Evolutionary conservation across 306 rosid species (phyloP).

Genomic region (Phaseolus lunatus): DNA sequence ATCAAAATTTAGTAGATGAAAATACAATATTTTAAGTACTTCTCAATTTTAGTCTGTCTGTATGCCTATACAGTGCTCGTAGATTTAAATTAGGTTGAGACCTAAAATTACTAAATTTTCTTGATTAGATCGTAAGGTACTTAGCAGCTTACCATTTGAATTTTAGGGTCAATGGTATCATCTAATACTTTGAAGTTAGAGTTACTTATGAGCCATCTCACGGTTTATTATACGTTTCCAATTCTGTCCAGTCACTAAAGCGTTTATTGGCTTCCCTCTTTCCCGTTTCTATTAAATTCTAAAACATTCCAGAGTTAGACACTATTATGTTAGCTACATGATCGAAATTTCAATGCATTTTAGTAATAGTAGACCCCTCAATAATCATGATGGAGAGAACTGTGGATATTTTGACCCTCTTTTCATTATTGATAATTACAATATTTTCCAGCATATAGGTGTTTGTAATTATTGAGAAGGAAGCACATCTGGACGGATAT

Average conservation of each 20-base stretch:
- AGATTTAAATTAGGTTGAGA: background rate
- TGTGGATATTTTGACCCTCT: background rate
- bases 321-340: background rate
- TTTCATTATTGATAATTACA: background rate
- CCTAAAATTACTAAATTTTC: background rate
- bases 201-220: background rate
- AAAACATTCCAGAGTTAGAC: background rate
- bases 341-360: background rate
- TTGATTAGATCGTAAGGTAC: background rate
- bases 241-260: background rate
- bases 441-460: background rate
- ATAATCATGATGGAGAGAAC: background rate
- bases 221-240: background rate
- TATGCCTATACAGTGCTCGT: background rate
- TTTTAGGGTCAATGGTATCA: background rate
- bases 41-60: background rate
- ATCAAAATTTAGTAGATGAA: slow-evolving; percentile 3
- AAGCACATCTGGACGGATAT: background rate
- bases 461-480: background rate
- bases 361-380: background rate
- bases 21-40: background rate
- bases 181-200: background rate
- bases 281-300: background rate
- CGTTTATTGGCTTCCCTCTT: background rate
- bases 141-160: background rate